Evolutionary conservation across 2,329 filamentous ascomycete species (phyloP), one percentile per base, ranked within the genome.

Genomic region (Pezicula carpinea): DNA sequence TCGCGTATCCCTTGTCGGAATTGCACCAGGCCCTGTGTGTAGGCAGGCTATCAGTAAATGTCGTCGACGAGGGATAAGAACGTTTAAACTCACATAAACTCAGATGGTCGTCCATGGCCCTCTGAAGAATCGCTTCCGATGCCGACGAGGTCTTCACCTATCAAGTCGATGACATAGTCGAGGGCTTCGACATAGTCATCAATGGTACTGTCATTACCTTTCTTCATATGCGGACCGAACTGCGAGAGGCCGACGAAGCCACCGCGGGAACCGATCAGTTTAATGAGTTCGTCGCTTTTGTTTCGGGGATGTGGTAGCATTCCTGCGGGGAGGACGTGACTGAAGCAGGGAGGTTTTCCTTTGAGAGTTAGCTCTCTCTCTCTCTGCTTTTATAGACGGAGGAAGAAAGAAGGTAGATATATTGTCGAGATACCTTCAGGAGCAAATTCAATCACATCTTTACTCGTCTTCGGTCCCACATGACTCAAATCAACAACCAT

Each of bases 111-210:
- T 4, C 59, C 64, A 50, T 69, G 64, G 29, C 66, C 66, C 46
- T 70, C 66, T 39, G 65, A 62, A 2, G 65, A 68, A 3, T 39
- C 38, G 18, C 38, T 39, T 15, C 66, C 67, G 26, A 69, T 58
- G 61, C 63, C 21, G 54, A 60, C 51, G 62, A 69, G 50, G 58
- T 73, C 32, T 67, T 65, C 52, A 64, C 62, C 5, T 69, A 71
- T 3, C 70, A 75, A 52, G 70, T 72, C 31, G 70, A 75, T 48
- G 70, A 72, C 7, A 63, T 67, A 7, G 49, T 38, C 67, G 6
- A 69, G 50, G 1, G 65, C 65, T n/a, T 63, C 62, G 15, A 69
- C 66, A 44, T 69, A 69, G 53, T 69, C 66, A 34, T 69, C 66
- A n/a, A 69, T 61, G 1, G 65, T 69, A 55, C 62, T 67, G 42